Evolutionary conservation across 208 protist genomes (phyloP), one percentile per base, ranked within the genome.

Genomic region (Wallacemonas sp.): DNA sequence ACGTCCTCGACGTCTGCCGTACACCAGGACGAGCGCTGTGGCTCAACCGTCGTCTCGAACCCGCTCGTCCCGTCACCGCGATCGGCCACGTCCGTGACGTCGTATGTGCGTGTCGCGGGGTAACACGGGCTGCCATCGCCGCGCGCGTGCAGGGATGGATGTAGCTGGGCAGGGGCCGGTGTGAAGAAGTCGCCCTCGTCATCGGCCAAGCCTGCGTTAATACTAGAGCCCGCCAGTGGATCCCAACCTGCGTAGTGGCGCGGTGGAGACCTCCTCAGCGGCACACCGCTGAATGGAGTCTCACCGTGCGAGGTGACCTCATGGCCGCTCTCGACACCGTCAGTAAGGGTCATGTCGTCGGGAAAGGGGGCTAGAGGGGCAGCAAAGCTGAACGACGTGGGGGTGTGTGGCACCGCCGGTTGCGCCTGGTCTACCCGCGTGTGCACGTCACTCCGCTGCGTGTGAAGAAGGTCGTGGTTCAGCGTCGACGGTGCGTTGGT

Each of bases 1-100:
- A 86, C 76, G 37, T 86, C 85, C 65, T 91, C 81, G 10, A 88
- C 81, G 1, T 78, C 78, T n/a, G 19, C 29, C 45, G 34, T 65
- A 66, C 34, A 57, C 2, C 63, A 63, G 21, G 52, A 54, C 19
- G 48, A 62, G 22, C 42, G 60, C 9, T 39, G 26, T 37, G 50
- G 50, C 9, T 4, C 29, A 6, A 19, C 19, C 10, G 26, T 57
- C 5, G n/a, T 8, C 30, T 39, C 50, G 8, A 33, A 34, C 10
- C 22, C 13, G 21, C 10, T n/a, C 15, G 3, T 32, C 0, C 38
- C 30, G 13, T 34, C 8, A 17, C 38, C 4, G 41, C 19, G 41
- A 21, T 6, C 41, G 41, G 41, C 17, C 41, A 46, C 41, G 10
- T 19, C 10, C 22, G 17, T 48, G n/a, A n/a, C n/a, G n/a, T n/a